Conservation (phyloP, 768 basidiomycete species). For the Pisolithus albus region DNA sequence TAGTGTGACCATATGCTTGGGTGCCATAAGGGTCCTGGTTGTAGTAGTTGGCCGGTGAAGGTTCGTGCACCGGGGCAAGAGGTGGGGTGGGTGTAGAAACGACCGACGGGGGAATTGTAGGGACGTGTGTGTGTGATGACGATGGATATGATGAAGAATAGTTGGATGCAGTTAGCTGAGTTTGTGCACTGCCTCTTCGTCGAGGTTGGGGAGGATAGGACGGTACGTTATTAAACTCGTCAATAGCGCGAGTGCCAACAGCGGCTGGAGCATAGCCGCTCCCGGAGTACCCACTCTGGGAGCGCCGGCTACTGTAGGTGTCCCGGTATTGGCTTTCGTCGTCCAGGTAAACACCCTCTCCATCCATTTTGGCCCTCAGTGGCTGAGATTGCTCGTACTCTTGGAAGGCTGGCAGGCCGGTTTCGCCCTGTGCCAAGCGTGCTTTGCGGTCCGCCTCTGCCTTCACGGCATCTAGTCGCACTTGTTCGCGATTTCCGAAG, state of each 20-base stretch:
- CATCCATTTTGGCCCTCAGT: slow-evolving; percentile 52
- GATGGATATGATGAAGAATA: slow-evolving; percentile 34
- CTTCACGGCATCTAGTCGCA: slow-evolving; percentile 80
- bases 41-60: slow-evolving; percentile 15
- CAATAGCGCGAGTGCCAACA: slow-evolving; percentile 61
- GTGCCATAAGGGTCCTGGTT: slow-evolving; percentile 23
- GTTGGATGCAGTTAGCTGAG: slow-evolving; percentile 34
- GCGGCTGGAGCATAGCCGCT: slow-evolving; percentile 62
- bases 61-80: slow-evolving; percentile 13
- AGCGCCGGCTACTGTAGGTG: slow-evolving; percentile 24
- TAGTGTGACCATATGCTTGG: slow-evolving; percentile 45
- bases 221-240: slow-evolving; percentile 57
- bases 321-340: slow-evolving; percentile 35
- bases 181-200: slow-evolving; percentile 34
- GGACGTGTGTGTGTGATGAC: slow-evolving; percentile 15
- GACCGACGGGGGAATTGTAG: slow-evolving; percentile 18
- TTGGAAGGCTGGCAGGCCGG: slow-evolving; percentile 68
- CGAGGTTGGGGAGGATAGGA: slow-evolving; percentile 41
- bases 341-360: slow-evolving; percentile 52
- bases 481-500: slow-evolving; percentile 45
- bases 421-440: slow-evolving; percentile 49
- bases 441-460: slow-evolving; percentile 83
- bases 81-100: slow-evolving; percentile 15
- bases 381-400: slow-evolving; percentile 60
- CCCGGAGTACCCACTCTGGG: slow-evolving; percentile 32